phyloP scores from a whole-genome alignment of 1,139 yeast species.

The Geotrichum siamense region DNA sequence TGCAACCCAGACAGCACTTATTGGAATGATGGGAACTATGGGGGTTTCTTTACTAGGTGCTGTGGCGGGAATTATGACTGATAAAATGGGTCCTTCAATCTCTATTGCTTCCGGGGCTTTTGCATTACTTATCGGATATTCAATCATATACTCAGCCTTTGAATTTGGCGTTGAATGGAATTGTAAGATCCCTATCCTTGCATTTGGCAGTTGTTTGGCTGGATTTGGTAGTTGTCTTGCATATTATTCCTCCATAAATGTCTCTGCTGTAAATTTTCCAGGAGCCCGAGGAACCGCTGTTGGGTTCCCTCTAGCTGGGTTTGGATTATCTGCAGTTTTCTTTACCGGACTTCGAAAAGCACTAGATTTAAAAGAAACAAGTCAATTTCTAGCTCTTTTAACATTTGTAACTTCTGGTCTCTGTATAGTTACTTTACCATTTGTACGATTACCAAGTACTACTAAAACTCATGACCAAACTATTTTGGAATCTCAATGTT shows the following conservation, averaged over 20 bases:
- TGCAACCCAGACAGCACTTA: constrained; percentile 48
- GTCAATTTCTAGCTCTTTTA: constrained; percentile 28
- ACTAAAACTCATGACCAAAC: not conserved
- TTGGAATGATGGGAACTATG: constrained; percentile 50
- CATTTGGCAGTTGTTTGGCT: constrained; percentile 27
- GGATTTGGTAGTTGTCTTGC: constrained; percentile 33
- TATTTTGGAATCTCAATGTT: not conserved
- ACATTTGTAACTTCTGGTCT: constrained; percentile 28
- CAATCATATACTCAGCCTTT: constrained; percentile 25
- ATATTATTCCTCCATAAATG: constrained; percentile 32
- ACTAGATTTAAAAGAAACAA: constrained; percentile 32
- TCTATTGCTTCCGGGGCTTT: constrained; percentile 36
- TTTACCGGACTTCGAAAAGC: constrained; percentile 29
- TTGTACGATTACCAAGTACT: constrained; percentile 23
- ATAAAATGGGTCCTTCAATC: constrained; percentile 44
- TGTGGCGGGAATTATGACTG: constrained; percentile 51
- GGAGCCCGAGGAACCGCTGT: constrained; percentile 33
- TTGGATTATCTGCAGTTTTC: constrained; percentile 35
- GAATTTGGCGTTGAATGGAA: constrained; percentile 19
- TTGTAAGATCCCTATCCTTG: constrained; percentile 24
- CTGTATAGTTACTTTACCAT: constrained; percentile 27
- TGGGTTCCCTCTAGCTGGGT: constrained; percentile 34
- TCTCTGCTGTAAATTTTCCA: constrained; percentile 35
- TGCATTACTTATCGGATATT: constrained; percentile 27
- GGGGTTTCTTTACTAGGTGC: constrained; percentile 56